Base-by-base conservation (phyloP, 2,329 filamentous ascomycete species). In the Orbilia brochopaga region DNA sequence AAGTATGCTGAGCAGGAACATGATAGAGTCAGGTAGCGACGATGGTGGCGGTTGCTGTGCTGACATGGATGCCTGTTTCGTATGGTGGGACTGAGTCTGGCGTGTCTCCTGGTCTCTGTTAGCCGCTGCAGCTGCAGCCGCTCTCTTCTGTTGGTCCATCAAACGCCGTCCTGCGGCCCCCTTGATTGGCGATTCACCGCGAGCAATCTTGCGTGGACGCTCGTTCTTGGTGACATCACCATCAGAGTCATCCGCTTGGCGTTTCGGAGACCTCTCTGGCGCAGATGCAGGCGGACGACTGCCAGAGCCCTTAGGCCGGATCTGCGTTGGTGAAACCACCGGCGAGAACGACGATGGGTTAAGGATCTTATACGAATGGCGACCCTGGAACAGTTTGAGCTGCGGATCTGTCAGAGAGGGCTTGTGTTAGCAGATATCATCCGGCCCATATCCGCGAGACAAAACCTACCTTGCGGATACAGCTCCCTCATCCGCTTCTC, bases 141-240 rank as follows among this genome's bases (percentile, higher is more conserved):
- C 70, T 77, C 82, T 81, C 51, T 83, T 81, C 66, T 83, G 83
- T 74, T 91, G 88, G 78, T 94, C 90, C 76, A 94, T 91, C 21
- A 95, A 83, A 37, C 92, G 88, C 63, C 92, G 88, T 24, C 91
- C 91, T 40, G 93, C 91, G 0, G 91, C 90, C 13, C 91, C 91
- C 79, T 97, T 99, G 40, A 97, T 84, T 0, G 95, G 94, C 3
- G 93, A 97, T 64, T 90, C 92, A n/a, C 89, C 92, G 50, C 95
- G 87, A 54, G 88, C 86, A 57, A 97, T 85, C 79, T 97, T 97
- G 75, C 92, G 90, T 0, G 92, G 91, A 19, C 90, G 88, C 75
- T 87, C 87, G 37, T 75, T 74, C 24, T 76, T 75, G 15, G 73
- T 74, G 40, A 84, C 81, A 61, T 88, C 87, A 72, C 88, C 92